Conservation (phyloP, 2,329 filamentous ascomycete genomes). For the Phoma sp. region DNA sequence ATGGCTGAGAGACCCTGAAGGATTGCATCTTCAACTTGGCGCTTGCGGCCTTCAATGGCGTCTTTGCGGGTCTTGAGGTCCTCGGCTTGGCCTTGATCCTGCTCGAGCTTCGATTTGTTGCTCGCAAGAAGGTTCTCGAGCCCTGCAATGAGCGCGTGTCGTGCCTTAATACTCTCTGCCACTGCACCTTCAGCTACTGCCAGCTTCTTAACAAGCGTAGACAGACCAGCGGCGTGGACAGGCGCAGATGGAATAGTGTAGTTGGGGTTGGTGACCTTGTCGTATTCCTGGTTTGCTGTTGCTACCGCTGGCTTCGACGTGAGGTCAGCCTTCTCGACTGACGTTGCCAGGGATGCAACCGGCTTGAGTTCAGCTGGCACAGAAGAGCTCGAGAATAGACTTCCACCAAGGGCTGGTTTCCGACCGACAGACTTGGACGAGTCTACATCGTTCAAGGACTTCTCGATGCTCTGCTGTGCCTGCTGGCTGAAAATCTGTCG, state of each 20-base stretch:
- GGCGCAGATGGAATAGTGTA: conserved; percentile 77
- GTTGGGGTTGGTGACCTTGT: conserved; percentile 77
- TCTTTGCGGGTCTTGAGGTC: conserved; percentile 70
- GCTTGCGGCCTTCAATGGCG: conserved; percentile 80
- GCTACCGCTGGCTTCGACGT: conserved; percentile 70
- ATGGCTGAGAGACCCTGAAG: conserved; percentile 78
- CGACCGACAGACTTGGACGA: conserved; percentile 58
- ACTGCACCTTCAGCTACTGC: conserved; percentile 89
- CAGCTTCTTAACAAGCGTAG: conserved; percentile 85
- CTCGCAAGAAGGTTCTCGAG: conserved; percentile 81
- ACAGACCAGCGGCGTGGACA: conserved; percentile 88
- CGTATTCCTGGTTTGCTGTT: conserved; percentile 80
- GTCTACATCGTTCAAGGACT: conserved; percentile 66
- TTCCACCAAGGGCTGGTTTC: conserved; percentile 67
- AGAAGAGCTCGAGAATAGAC: conserved; percentile 68
- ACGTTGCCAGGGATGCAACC: conserved; percentile 75
- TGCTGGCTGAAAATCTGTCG: conserved; percentile 80
- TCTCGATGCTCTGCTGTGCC: conserved; percentile 81
- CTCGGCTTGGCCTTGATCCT: conserved; percentile 70
- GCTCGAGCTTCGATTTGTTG: conserved; percentile 71
- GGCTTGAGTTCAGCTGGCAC: conserved; percentile 78
- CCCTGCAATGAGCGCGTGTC: conserved; percentile 75
- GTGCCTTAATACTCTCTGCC: conserved; percentile 85
- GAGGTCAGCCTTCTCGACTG: conserved; percentile 73
- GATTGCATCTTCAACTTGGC: conserved; percentile 88